Evolutionary conservation across 495 filamentous ascomycete species (phyloP).

Genomic region (Cercophora newfieldiana): DNA sequence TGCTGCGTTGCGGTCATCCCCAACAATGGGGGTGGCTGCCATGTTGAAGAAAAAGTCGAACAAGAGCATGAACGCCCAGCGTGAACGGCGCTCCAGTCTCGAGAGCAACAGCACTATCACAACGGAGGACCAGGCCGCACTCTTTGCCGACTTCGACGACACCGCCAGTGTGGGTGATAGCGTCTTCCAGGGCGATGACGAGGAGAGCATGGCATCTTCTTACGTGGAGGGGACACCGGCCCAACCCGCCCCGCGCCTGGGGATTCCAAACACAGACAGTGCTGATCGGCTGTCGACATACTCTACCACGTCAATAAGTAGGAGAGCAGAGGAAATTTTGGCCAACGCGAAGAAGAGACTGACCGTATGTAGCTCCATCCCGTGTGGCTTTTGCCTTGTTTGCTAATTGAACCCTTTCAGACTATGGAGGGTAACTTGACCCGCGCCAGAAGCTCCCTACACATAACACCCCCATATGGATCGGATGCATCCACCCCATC

Average conservation of each 20-base stretch:
- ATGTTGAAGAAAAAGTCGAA: slow-evolving; percentile 43
- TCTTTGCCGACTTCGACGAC: slow-evolving; percentile 59
- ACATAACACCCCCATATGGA: slow-evolving; percentile 58
- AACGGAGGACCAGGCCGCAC: slow-evolving; percentile 42
- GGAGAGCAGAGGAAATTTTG: slow-evolving; percentile 81
- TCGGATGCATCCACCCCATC: slow-evolving; percentile 51
- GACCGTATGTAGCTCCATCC: slow-evolving; percentile 59
- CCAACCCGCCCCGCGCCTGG: slow-evolving; percentile 23
- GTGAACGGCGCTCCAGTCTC: slow-evolving; percentile 45
- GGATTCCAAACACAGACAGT: slow-evolving; percentile 30
- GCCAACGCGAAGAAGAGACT: slow-evolving; percentile 87
- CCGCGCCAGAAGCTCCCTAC: slow-evolving; percentile 73
- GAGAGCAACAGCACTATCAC: slow-evolving; percentile 55
- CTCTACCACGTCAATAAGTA: slow-evolving; percentile 73
- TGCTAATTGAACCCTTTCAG: slow-evolving; percentile 43
- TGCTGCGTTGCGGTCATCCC: slow-evolving; percentile 36
- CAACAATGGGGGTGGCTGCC: slow-evolving; percentile 34
- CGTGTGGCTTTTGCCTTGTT: background rate
- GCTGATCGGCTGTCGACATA: slow-evolving; percentile 43
- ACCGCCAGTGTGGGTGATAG: slow-evolving; percentile 57
- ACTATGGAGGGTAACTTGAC: slow-evolving; percentile 89
- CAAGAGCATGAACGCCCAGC: slow-evolving; percentile 31
- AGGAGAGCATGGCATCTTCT: slow-evolving; percentile 57
- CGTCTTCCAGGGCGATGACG: slow-evolving; percentile 59
- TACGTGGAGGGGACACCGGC: slow-evolving; percentile 43